A percentile compares a stretch with the other conserved stretches of the same genome.
phyloP scores from a whole-genome alignment of 805 yeast species.

The Yamadazyma laniorum region DNA sequence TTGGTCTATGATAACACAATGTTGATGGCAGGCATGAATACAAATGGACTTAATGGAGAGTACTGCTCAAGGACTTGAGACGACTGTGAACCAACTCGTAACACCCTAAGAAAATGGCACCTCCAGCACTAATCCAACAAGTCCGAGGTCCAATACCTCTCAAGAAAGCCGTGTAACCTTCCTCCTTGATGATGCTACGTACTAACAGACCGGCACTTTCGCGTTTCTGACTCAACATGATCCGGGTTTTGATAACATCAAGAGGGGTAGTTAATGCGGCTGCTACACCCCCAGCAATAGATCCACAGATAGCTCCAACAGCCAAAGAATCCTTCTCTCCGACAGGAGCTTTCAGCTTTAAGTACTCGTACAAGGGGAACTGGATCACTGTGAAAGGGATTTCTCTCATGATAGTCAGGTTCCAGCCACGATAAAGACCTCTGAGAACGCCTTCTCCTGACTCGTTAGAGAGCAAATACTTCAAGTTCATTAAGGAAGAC shows the following conservation, averaged over 20 bases:
- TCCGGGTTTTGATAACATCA: constrained; percentile 76
- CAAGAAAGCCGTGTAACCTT: constrained; percentile 70
- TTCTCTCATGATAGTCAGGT: constrained; percentile 88
- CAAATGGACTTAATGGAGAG: too few species aligned
- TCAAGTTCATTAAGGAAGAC: constrained; percentile 72
- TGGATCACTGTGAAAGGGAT: constrained; percentile 96
- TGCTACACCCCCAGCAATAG: constrained; percentile 77
- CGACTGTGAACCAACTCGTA: constrained; percentile 67
- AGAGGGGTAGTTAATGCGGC: constrained; percentile 81
- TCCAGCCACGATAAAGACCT: constrained; percentile 92
- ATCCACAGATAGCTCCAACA: constrained; percentile 83
- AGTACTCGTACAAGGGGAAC: constrained; percentile 86
- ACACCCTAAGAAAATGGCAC: constrained; percentile 93
- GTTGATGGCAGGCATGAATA: too few species aligned
- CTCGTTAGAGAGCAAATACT: constrained; percentile 56
- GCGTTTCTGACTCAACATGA: constrained; percentile 67
- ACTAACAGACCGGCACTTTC: constrained; percentile 50
- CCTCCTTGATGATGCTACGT: constrained; percentile 56
- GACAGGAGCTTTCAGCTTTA: constrained; percentile 56
- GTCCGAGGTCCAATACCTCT: constrained; percentile 94
- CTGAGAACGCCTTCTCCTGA: constrained; percentile 74
- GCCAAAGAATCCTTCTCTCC: constrained; percentile 49
- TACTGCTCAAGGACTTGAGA: constrained; percentile 15
- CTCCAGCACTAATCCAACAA: constrained; percentile 97
- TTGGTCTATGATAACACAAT: too few species aligned